Conservation (phyloP, 2,329 filamentous ascomycete species). For the Phaeomoniella chlamydospora region DNA sequence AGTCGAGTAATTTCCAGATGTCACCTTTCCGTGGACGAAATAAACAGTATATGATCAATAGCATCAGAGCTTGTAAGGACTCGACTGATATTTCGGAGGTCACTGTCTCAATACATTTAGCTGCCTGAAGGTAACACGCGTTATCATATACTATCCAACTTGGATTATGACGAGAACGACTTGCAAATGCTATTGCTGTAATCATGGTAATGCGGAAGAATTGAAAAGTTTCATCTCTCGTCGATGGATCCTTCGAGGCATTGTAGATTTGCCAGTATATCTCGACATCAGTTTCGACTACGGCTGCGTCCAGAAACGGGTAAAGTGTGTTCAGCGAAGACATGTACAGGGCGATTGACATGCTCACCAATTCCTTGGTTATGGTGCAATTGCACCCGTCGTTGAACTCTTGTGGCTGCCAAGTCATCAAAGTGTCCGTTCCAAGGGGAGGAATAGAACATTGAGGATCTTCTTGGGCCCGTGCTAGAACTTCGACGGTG, state of each 20-base stretch:
- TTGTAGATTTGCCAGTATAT: slow-evolving; percentile 3
- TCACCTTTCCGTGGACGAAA: slow-evolving; percentile 9
- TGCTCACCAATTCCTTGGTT: slow-evolving; percentile 1
- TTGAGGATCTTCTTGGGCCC: background rate
- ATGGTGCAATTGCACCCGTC: slow-evolving; percentile 3
- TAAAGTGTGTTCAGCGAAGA: slow-evolving; percentile 10
- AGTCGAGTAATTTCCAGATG: slow-evolving; percentile 6
- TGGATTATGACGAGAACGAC: slow-evolving; percentile 6
- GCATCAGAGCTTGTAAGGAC: slow-evolving; percentile 7
- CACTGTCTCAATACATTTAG: slow-evolving; percentile 8
- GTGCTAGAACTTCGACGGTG: slow-evolving; percentile 1
- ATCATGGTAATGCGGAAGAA: slow-evolving; percentile 13
- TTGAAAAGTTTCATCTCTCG: slow-evolving; percentile 7
- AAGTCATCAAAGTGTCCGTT: background rate
- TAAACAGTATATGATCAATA: slow-evolving; percentile 8
- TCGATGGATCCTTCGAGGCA: background rate
- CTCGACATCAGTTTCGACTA: slow-evolving; percentile 4
- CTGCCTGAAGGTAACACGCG: slow-evolving; percentile 7
- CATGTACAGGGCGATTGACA: slow-evolving; percentile 8
- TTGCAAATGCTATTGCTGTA: slow-evolving; percentile 11
- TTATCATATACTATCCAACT: slow-evolving; percentile 3
- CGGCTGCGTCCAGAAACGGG: slow-evolving; percentile 7
- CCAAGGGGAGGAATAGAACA: background rate
- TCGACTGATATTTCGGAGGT: slow-evolving; percentile 6
- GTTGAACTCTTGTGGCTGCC: slow-evolving; percentile 2